phyloP scores from a whole-genome alignment of 352 stramenopile genomes.

The Aphanomyces stellatus region DNA sequence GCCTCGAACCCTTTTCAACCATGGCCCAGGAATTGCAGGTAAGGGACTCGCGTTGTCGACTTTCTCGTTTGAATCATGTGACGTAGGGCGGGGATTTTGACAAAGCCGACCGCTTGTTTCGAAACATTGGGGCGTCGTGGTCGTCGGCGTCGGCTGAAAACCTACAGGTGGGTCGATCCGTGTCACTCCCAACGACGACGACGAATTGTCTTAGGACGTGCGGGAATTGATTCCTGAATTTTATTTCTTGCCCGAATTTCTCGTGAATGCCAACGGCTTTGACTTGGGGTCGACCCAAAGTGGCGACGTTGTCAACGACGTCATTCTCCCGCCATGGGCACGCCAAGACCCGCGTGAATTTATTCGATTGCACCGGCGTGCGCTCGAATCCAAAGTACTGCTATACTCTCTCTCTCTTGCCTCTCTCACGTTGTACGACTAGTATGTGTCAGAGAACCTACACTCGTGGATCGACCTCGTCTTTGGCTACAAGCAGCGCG shows the following conservation, averaged over 20 bases:
- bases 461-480: conserved; percentile 99
- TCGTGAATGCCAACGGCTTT: conserved; percentile 68
- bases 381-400: conserved; percentile 47
- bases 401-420: too few species aligned
- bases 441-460: conserved; percentile 96
- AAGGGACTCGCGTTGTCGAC: neutral
- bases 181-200: conserved; percentile 75
- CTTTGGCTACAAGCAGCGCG: conserved; percentile 97
- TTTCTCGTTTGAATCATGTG: neutral
- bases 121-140: conserved; percentile 92
- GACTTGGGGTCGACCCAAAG: conserved; percentile 60
- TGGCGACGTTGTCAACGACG: conserved; percentile 12
- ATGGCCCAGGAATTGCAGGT: conserved; percentile 54
- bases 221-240: conserved; percentile 77
- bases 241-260: conserved; percentile 68
- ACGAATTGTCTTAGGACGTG: conserved; percentile 75
- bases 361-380: conserved; percentile 19
- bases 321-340: conserved; percentile 17
- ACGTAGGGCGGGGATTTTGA: conserved; percentile 75
- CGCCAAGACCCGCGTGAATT: conserved; percentile 17
- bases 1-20: conserved; percentile 83
- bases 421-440: too few species aligned
- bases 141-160: conserved; percentile 90
- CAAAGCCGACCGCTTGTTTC: conserved; percentile 94
- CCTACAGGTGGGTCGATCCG: conserved; percentile 51